These are phyloP conservation scores for Alternaria triticimaculans DNA, from an alignment of 2,329 filamentous ascomycete genomes.

Conservation along the genomic window DNA sequence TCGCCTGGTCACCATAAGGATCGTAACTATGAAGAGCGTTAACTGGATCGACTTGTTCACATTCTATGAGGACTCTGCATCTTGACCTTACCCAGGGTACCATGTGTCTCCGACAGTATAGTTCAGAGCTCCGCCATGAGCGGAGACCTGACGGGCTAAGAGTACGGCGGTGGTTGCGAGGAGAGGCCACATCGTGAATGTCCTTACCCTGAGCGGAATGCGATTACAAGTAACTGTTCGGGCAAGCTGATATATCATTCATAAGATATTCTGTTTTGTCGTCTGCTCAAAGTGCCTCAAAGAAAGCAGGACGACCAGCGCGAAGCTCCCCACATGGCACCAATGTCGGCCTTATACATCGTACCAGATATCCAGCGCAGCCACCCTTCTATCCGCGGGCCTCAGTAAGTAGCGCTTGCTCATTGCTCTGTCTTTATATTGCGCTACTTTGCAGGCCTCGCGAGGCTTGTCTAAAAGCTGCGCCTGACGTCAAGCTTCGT, in stretches of 20 bases:
- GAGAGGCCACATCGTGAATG: slow-evolving; percentile 19
- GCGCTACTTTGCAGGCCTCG: too few species aligned
- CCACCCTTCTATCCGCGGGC: neutral
- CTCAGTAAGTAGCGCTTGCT: neutral
- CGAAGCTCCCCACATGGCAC: neutral
- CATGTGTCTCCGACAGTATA: slow-evolving; percentile 41
- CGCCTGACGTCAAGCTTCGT: neutral
- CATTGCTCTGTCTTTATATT: neutral
- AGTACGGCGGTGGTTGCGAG: slow-evolving; percentile 7
- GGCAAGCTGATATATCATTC: neutral
- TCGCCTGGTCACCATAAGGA: slow-evolving; percentile 26
- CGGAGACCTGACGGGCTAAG: slow-evolving; percentile 18
- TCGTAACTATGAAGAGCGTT: slow-evolving; percentile 29
- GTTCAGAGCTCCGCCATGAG: slow-evolving; percentile 38
- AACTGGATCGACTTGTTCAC: neutral
- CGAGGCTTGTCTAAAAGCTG: neutral
- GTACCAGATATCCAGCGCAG: neutral
- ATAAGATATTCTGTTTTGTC: neutral
- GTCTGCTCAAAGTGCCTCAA: neutral
- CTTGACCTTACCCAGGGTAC: slow-evolving; percentile 34
- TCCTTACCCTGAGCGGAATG: neutral
- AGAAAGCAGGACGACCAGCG: neutral
- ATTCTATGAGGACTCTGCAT: neutral
- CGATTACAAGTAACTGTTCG: neutral
- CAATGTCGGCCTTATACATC: neutral